Percentiles rank a stretch among this genome's conserved stretches.
Evolutionary conservation across 495 filamentous ascomycete genomes (phyloP).

Genomic region (Aspergillus ostianus): DNA sequence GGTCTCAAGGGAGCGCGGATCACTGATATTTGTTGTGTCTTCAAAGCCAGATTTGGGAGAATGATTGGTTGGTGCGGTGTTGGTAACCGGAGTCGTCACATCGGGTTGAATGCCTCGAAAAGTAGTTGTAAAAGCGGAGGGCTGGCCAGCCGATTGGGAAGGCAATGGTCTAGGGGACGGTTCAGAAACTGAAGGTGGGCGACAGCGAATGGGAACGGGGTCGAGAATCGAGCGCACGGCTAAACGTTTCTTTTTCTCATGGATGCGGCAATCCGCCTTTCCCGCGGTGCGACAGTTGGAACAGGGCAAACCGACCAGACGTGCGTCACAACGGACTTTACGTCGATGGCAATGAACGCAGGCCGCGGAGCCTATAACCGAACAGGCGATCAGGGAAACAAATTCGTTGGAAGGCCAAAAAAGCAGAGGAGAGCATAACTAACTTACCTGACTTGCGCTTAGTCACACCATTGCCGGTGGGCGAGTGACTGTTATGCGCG

Average conservation of each 20-base stretch:
- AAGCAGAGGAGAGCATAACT: not conserved
- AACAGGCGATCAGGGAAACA: not conserved
- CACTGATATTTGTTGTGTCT: constrained; percentile 3
- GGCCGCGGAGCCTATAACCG: constrained; percentile 37
- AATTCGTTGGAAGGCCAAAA: not conserved
- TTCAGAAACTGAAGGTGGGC: constrained; percentile 34
- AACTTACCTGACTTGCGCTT: constrained; percentile 32
- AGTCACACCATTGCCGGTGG: constrained; percentile 27
- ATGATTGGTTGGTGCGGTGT: constrained; percentile 6
- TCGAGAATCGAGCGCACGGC: constrained; percentile 47
- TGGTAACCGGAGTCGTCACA: constrained; percentile 19
- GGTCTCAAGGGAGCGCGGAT: constrained; percentile 18
- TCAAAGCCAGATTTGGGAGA: constrained; percentile 5
- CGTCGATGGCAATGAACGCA: constrained; percentile 50
- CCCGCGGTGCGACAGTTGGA: constrained; percentile 47
- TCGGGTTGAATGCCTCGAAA: constrained; percentile 26
- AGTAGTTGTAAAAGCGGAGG: constrained; percentile 33
- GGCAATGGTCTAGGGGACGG: constrained; percentile 23
- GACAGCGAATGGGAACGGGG: constrained; percentile 50
- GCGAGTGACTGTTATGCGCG: constrained; percentile 22
- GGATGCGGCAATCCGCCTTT: constrained; percentile 47
- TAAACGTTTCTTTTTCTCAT: constrained; percentile 49
- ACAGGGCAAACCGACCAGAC: constrained; percentile 43
- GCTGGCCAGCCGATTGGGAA: constrained; percentile 20
- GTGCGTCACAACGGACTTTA: constrained; percentile 50